Percentiles rank a stretch among this genome's conserved stretches.
Evolutionary conservation across 1,284 basidiomycete species (phyloP).

Genomic region (Neolentinus lepideus): DNA sequence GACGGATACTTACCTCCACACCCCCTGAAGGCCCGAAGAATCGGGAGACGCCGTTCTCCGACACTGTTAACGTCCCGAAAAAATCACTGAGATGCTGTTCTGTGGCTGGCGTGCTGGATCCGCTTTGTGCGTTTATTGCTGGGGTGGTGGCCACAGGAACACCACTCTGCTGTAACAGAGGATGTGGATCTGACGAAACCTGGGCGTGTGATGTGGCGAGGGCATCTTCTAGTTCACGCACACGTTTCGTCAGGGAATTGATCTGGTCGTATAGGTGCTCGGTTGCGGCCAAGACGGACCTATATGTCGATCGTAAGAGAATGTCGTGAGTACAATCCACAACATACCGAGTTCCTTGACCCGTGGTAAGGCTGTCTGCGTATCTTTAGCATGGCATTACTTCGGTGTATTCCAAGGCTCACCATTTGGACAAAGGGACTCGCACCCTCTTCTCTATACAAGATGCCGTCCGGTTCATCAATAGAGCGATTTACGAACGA

Average conservation of each 20-base stretch:
- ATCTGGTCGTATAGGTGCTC: constrained; percentile 67
- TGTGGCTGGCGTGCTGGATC: constrained; percentile 14
- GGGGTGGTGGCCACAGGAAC: constrained; percentile 38
- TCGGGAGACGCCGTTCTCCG: constrained; percentile 55
- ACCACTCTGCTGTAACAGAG: constrained; percentile 39
- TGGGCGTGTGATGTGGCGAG: constrained; percentile 43
- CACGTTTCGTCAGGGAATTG: constrained; percentile 49
- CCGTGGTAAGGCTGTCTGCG: constrained; percentile 48
- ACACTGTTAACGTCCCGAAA: constrained; percentile 55
- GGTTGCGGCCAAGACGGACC: constrained; percentile 66
- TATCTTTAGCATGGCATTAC: constrained; percentile 3
- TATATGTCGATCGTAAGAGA: too few relatives aligned
- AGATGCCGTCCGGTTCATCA: too few relatives aligned
- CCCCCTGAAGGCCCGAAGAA: constrained; percentile 62
- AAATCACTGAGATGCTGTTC: constrained; percentile 32
- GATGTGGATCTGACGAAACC: constrained; percentile 49
- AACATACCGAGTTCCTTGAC: constrained; percentile 48
- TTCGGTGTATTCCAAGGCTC: constrained; percentile 5
- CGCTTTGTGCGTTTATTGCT: constrained; percentile 8
- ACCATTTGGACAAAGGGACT: constrained; percentile 55
- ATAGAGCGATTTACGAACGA: neutral
- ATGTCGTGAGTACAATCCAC: neutral
- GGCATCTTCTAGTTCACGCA: constrained; percentile 62
- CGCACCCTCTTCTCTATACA: constrained; percentile 40
- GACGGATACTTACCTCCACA: constrained; percentile 38